Conservation (phyloP, 768 basidiomycete genomes). For the Naganishia onofrii region DNA sequence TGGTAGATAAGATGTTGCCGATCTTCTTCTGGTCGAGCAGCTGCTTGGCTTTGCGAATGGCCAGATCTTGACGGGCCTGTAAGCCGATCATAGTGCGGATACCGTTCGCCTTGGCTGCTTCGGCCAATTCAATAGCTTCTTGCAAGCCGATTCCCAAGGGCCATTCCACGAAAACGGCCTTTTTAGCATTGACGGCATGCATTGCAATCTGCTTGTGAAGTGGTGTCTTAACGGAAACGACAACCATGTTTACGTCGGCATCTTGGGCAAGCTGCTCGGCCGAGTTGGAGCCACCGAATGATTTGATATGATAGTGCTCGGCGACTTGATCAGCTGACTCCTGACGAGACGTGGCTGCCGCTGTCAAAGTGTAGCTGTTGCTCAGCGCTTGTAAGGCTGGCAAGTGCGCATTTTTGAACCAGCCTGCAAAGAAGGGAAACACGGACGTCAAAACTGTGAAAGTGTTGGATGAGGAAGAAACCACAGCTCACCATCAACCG, state of each 20-base stretch:
- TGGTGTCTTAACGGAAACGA: background rate
- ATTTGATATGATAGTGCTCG: background rate
- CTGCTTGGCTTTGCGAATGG: background rate
- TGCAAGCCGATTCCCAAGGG: background rate
- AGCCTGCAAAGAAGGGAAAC: background rate
- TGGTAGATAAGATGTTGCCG: background rate
- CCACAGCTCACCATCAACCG: background rate
- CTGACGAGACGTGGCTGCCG: background rate
- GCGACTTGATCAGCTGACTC: background rate
- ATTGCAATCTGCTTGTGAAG: background rate
- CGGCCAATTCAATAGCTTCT: background rate
- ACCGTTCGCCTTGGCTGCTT: background rate
- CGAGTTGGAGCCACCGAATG: background rate
- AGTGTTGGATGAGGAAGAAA: background rate
- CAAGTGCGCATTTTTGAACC: background rate
- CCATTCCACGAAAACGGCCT: slow-evolving; percentile 5
- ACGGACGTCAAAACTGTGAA: too few relatives aligned
- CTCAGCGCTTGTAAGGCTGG: background rate
- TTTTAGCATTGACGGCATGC: background rate
- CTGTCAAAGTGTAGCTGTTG: background rate
- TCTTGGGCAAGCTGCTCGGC: background rate
- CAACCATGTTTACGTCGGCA: background rate
- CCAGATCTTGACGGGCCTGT: slow-evolving; percentile 6
- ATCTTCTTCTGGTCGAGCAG: background rate
- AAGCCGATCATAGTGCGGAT: background rate